Evolutionary conservation across 2,329 filamentous ascomycete species (phyloP).

Genomic region (Orbilia javanica): DNA sequence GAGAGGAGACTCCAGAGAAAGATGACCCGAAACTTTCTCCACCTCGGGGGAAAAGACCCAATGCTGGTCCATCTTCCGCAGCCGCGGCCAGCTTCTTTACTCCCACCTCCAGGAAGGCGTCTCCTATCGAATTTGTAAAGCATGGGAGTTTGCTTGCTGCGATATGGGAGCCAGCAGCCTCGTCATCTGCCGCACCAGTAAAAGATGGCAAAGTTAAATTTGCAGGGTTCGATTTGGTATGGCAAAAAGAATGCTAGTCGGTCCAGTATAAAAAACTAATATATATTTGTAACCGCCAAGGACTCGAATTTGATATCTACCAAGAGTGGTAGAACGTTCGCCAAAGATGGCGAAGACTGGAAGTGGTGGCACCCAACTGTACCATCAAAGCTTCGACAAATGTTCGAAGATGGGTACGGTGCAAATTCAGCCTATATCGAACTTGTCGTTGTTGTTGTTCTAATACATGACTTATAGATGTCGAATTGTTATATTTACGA

Average conservation of each 20-base stretch:
- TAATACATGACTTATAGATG: conserved; percentile 69
- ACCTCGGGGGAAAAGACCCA: conserved; percentile 30
- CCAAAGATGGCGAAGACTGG: conserved; percentile 81
- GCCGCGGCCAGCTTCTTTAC: conserved; percentile 45
- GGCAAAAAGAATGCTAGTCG: conserved; percentile 46
- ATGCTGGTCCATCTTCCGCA: conserved; percentile 5
- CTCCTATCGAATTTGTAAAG: conserved; percentile 35
- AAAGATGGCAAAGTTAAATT: conserved; percentile 70
- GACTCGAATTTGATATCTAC: conserved; percentile 89
- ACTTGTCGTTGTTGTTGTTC: too few relatives aligned
- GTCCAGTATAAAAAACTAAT: conserved; percentile 48
- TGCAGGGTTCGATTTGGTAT: conserved; percentile 78
- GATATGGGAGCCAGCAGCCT: conserved; percentile 31
- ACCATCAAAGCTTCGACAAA: conserved; percentile 74
- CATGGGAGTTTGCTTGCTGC: conserved; percentile 31
- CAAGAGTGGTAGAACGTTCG: conserved; percentile 83
- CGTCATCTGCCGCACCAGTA: conserved; percentile 35
- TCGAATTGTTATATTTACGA: conserved; percentile 83
- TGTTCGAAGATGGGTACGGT: conserved; percentile 77
- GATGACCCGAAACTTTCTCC: conserved; percentile 40
- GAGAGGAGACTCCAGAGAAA: conserved; percentile 47
- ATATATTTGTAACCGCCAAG: conserved; percentile 68
- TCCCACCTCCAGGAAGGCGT: conserved; percentile 38
- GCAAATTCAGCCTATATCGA: neutral
- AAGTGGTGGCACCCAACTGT: conserved; percentile 89